These are phyloP conservation scores for Trichophyton simii DNA, from an alignment of 2,329 filamentous ascomycete species.

Conservation along the genomic window DNA sequence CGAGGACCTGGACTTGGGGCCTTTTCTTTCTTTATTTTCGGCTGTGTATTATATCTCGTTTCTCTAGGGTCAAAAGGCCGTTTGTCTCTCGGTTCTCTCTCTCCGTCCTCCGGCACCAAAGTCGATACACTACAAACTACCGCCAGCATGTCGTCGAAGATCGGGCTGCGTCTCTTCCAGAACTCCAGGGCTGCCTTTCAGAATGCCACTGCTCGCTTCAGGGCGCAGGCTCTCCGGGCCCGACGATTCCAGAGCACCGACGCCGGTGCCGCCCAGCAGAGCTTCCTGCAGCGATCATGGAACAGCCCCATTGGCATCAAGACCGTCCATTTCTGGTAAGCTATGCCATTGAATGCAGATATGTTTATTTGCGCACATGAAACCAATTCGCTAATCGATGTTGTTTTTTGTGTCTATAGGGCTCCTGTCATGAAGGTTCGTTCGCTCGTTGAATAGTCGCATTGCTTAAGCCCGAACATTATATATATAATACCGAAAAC, in stretches of 20 bases:
- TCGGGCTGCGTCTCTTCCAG: constrained; percentile 47
- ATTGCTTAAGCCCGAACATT: not conserved
- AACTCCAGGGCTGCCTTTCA: constrained; percentile 38
- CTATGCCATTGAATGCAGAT: constrained; percentile 13
- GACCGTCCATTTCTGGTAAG: constrained; percentile 95
- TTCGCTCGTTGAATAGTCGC: constrained; percentile 30
- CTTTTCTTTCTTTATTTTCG: not conserved
- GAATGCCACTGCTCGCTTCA: constrained; percentile 45
- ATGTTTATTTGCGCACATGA: not conserved
- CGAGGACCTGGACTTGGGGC: no score
- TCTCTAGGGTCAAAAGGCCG: not conserved
- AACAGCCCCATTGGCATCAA: constrained; percentile 69
- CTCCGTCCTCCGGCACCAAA: not conserved
- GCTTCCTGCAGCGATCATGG: constrained; percentile 63
- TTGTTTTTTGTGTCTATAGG: constrained; percentile 37
- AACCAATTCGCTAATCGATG: not conserved
- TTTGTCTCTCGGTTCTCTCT: not conserved
- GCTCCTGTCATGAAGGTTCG: constrained; percentile 80
- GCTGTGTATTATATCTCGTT: not conserved
- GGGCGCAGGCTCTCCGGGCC: constrained; percentile 35
- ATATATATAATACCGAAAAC: not conserved
- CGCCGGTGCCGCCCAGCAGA: constrained; percentile 36
- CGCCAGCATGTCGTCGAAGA: constrained; percentile 43
- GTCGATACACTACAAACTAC: not conserved
- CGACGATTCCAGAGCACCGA: constrained; percentile 62